Conservation (phyloP, 1,139 yeast species). For the Pichia sp. region DNA sequence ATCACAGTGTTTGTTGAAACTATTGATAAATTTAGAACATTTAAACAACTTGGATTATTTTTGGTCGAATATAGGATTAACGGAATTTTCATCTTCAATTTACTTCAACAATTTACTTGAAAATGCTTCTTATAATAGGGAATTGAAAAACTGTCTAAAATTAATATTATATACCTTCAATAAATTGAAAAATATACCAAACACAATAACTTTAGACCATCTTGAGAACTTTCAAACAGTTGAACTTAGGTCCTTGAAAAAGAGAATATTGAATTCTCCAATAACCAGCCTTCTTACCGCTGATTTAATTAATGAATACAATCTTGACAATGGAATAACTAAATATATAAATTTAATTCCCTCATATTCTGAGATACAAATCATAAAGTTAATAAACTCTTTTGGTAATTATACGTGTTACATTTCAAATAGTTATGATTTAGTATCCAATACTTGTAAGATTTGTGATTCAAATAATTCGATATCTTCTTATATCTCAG, state of each 20-base stretch:
- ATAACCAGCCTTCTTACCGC: background rate
- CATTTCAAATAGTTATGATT: slow-evolving; percentile 32
- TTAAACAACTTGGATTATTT: slow-evolving; percentile 16
- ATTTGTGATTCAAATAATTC: slow-evolving; percentile 33
- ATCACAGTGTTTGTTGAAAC: slow-evolving; percentile 23
- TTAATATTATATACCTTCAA: slow-evolving; percentile 2
- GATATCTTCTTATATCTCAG: slow-evolving; percentile 20
- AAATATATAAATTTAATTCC: background rate
- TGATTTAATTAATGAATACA: slow-evolving; percentile 1
- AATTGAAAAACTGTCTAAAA: slow-evolving; percentile 17
- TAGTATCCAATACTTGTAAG: slow-evolving; percentile 32
- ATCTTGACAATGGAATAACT: background rate
- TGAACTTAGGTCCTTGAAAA: slow-evolving; percentile 4
- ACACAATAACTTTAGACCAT: background rate
- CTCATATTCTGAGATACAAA: background rate
- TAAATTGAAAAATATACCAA: background rate
- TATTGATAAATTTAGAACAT: slow-evolving; percentile 15
- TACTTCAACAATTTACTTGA: background rate
- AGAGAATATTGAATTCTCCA: slow-evolving; percentile 2
- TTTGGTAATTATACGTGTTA: slow-evolving; percentile 42
- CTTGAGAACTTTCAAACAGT: background rate
- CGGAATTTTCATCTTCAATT: background rate
- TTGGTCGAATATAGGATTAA: slow-evolving; percentile 21
- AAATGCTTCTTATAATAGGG: background rate
- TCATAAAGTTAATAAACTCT: slow-evolving; percentile 31